Evolutionary conservation across 208 protist species (phyloP), one percentile per base, ranked within the genome.

Genomic region (Leishmania gerbilli): DNA sequence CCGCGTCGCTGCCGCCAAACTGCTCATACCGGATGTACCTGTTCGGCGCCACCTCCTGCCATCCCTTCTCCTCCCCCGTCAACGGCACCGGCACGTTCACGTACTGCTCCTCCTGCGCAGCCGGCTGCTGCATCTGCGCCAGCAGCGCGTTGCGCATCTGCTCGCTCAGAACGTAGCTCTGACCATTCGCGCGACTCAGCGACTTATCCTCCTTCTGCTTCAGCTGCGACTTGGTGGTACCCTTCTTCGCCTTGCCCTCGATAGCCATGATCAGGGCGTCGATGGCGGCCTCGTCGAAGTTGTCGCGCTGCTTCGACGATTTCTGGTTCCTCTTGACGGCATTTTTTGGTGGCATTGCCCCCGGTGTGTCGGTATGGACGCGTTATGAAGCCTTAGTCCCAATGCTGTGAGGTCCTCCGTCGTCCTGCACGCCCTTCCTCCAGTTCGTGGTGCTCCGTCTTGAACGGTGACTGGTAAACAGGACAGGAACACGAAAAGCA

Each of bases 11-110:
- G 37, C 90, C 91, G 74, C 87, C 82, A 81, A 95, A 97, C 80
- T 94, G 91, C 80, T 97, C 90, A 62, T 96, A 97, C 37, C 92
- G 92, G 62, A 97, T 88, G 79, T 93, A 95, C 80, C 90, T 91
- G 67, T 88, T 88, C 21, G 88, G 89, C 31, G 90, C 88, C 19
- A 92, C 87, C 87, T 93, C 85, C 80, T 93, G 87, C 93, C 93
- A 96, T 45, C 27, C 67, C 49, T 62, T 81, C 74, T 91, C 75
- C 82, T 90, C 87, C 74, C 83, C 82, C 58, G 80, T 89, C 77
- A 96, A 87, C 42, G 89, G 81, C 47, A 89, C 83, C 9, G 79
- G 72, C 53, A 93, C 88, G 77, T 94, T 96, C 47, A 92, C 84
- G 85, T 93, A 93, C 74, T 89, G 85, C 1, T 88, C 86, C 45